Percentiles rank a stretch among this genome's conserved stretches.
These are phyloP conservation scores for Monosporozyma aerobia DNA, from an alignment of 805 yeast species.

Conservation along the genomic window DNA sequence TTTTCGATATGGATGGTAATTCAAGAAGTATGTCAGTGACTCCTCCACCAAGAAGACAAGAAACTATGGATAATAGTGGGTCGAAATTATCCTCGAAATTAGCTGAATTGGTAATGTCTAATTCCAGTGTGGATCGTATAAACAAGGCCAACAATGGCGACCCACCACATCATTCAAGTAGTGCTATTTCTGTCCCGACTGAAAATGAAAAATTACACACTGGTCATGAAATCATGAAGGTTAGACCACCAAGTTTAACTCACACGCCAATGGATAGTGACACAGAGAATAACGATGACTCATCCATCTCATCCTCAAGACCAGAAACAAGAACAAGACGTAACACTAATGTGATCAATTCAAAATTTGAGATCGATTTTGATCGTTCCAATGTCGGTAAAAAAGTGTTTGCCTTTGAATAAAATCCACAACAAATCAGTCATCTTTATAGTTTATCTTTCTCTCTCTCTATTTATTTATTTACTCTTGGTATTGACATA, in stretches of 20 bases:
- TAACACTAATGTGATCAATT: slow-evolving; percentile 18
- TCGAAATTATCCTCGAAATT: slow-evolving; percentile 13
- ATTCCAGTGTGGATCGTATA: background rate
- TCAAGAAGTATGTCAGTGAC: slow-evolving; percentile 20
- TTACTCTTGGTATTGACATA: background rate
- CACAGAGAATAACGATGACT: background rate
- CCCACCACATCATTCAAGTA: slow-evolving; percentile 11
- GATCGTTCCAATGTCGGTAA: slow-evolving; percentile 35
- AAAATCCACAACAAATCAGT: background rate
- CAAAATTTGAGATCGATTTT: slow-evolving; percentile 32
- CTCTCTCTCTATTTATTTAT: background rate
- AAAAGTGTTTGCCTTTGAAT: slow-evolving; percentile 24
- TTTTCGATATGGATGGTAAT: slow-evolving; percentile 22
- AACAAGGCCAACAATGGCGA: background rate
- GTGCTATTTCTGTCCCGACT: slow-evolving; percentile 19
- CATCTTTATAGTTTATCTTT: background rate
- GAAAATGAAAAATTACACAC: slow-evolving; percentile 22
- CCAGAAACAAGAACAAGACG: slow-evolving; percentile 11
- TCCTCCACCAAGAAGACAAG: slow-evolving; percentile 11
- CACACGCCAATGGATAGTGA: slow-evolving; percentile 7
- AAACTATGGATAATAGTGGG: slow-evolving; percentile 2
- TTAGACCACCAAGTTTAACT: slow-evolving; percentile 9
- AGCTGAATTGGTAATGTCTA: slow-evolving; percentile 10
- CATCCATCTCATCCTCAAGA: slow-evolving; percentile 3
- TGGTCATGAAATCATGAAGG: slow-evolving; percentile 21